Evolutionary conservation across 1,284 basidiomycete species (phyloP), one percentile per base, ranked within the genome.

Genomic region (Heterobasidion occidentale): DNA sequence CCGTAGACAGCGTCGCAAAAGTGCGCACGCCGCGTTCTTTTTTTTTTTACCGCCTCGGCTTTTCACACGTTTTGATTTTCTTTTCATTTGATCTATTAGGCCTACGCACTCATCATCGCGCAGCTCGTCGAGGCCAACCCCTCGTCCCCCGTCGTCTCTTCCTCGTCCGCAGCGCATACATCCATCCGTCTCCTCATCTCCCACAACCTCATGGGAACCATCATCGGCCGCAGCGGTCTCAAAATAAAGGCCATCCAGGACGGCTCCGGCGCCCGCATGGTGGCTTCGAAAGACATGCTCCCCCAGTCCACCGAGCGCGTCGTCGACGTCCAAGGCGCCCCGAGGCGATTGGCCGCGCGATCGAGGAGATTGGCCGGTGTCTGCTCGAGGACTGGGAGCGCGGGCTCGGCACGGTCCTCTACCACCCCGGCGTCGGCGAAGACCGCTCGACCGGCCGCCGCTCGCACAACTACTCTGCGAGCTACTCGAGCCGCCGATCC

Each of bases 171-270:
- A 63, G 77, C 87, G 52, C 86, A 92, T 72, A 94, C 94, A 56
- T 91, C 94, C 59, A 88, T 98, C 69, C 92, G 94, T 59, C 90
- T 97, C 61, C 85, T 99, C 67, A 94, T 99, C 70, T 97, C 94
- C 55, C 95, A 99, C 78, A 96, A 97, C 71, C 84, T 98, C 63
- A 99, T 99, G 97, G 97, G 97, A 56, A 96, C 94, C 57, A 93
- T 99, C 73, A 99, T 99, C 66, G 97, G 97, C 63, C 92, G 96
- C 65, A 90, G 78, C 59, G 97, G 97, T 62, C 86, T 92, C 71
- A 99, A 98, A 84, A 99, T 99, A 75, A 99, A 99, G 78, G 93
- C 95, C 71, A 99, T 99, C 71, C 97, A 99, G 71, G 97, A 99
- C 73, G 80, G 85, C 53, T 97, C 94, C 53, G 97, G 97, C 56